Evolutionary conservation across 208 protist genomes (phyloP), one percentile per base, ranked within the genome.

Genomic region (Phytomonas sp.): DNA sequence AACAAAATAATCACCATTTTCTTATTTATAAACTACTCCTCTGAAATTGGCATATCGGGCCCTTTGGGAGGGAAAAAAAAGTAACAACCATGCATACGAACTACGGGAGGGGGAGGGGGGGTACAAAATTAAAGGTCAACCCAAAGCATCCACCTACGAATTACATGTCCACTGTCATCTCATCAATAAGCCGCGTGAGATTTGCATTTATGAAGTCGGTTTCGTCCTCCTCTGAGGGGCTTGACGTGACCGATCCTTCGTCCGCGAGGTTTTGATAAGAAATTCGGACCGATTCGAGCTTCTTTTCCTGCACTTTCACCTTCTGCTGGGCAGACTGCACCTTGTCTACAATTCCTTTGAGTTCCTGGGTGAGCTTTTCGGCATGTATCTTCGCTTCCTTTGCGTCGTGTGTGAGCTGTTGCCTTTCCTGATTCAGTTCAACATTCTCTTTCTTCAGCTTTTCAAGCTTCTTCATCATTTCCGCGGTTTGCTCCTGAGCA

Each of bases 401-500:
- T 16, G 70, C 81, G 0, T 79, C 76, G 60, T 91, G 80, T 19
- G 71, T 78, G n/a, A 87, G 69, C 45, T 82, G 67, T 72, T 93
- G 83, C 75, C 84, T 85, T 69, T 84, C 73, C 63, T 81, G 75
- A 29, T 62, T n/a, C 23, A 92, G 73, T 69, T 83, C 77, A 30
- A 69, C 75, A 68, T 77, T 83, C 40, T 92, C 84, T 62, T 85
- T 71, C 75, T 84, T 85, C 59, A 93, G 74, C 1, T 79, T 75
- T 66, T 88, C 84, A 60, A 95, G 75, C 45, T 79, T 76, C 60
- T 63, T 63, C 73, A 83, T 83, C 62, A 93, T 83, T 60, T 89
- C 86, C 31, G 80, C 79, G 33, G 73, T 84, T 70, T 91, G 87
- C 79, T 94, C 79, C 69, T 89, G 79, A 7, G 88, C 88, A 67